phyloP scores from a whole-genome alignment of 805 yeast species.

The Sungouiella blattae region DNA sequence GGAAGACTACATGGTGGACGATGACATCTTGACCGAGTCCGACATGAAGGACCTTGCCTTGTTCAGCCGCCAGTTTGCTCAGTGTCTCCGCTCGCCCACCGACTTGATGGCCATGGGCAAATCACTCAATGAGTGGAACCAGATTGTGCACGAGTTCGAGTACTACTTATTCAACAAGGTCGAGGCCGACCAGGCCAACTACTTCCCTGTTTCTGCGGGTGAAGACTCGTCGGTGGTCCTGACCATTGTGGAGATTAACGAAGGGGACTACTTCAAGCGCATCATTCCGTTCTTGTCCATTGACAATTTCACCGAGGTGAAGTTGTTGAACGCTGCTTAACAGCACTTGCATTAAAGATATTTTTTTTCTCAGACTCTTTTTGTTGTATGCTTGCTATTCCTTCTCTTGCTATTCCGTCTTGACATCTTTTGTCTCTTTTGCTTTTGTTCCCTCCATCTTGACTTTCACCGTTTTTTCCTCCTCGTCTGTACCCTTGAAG shows the following conservation, averaged over 20 bases:
- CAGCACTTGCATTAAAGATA: too few species aligned
- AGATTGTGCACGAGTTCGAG: slow-evolving; percentile 45
- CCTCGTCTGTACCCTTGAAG: too few species aligned
- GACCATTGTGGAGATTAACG: slow-evolving; percentile 18
- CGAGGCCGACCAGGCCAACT: slow-evolving; percentile 15
- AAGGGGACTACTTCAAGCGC: slow-evolving; percentile 31
- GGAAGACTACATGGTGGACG: slow-evolving; percentile 13
- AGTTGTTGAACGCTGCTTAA: slow-evolving; percentile 14
- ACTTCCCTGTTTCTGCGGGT: slow-evolving; percentile 6
- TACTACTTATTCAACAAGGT: slow-evolving; percentile 29
- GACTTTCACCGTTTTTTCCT: neutral
- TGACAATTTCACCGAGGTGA: slow-evolving; percentile 22
- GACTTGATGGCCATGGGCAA: slow-evolving; percentile 33
- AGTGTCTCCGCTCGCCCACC: slow-evolving; percentile 2
- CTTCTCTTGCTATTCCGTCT: neutral
- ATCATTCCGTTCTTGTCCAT: slow-evolving; percentile 39
- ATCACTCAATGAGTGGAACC: slow-evolving; percentile 51
- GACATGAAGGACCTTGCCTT: slow-evolving; percentile 7
- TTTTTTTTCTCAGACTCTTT: too few species aligned
- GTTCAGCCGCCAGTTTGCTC: slow-evolving; percentile 2
- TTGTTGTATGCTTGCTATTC: too few species aligned
- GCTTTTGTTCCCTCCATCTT: neutral
- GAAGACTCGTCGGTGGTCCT: neutral
- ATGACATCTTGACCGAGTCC: slow-evolving; percentile 9
- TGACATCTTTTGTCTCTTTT: too few species aligned